Percentiles rank a stretch among this genome's conserved stretches.
Conservation (phyloP, 2,329 filamentous ascomycete species). For the Talaromyces funiculosus region DNA sequence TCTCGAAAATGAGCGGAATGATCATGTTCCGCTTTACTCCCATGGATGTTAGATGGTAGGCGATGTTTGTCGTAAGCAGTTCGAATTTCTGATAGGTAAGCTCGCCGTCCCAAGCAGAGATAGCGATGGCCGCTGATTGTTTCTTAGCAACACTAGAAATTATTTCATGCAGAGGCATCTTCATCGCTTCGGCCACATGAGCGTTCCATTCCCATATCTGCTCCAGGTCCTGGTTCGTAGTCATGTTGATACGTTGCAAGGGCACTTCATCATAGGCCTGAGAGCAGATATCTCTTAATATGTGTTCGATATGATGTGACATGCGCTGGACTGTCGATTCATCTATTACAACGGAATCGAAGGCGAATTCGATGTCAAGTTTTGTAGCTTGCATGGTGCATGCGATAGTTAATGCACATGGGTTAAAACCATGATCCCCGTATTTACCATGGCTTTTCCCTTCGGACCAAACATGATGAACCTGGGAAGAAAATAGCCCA, state of each 20-base stretch:
- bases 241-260: constrained; percentile 12
- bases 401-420: constrained; percentile 3
- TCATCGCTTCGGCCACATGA: neutral
- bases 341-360: constrained; percentile 2
- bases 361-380: neutral
- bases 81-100: constrained; percentile 14
- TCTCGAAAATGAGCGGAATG: constrained; percentile 9
- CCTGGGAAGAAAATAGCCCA: neutral
- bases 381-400: neutral
- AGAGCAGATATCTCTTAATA: neutral
- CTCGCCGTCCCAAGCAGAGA: constrained; percentile 16
- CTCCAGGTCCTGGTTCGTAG: constrained; percentile 20
- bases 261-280: neutral
- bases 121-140: constrained; percentile 4
- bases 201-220: constrained; percentile 7
- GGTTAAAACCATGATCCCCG: constrained; percentile 6
- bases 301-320: constrained; percentile 18
- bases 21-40: constrained; percentile 2
- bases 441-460: neutral
- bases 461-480: neutral
- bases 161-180: neutral
- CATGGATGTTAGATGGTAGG: constrained; percentile 6
- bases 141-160: neutral
- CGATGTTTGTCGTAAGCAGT: constrained; percentile 18
- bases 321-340: constrained; percentile 14